Evolutionary conservation across 208 protist species (phyloP), one percentile per base, ranked within the genome.

Genomic region (Trypanosoma vivax): DNA sequence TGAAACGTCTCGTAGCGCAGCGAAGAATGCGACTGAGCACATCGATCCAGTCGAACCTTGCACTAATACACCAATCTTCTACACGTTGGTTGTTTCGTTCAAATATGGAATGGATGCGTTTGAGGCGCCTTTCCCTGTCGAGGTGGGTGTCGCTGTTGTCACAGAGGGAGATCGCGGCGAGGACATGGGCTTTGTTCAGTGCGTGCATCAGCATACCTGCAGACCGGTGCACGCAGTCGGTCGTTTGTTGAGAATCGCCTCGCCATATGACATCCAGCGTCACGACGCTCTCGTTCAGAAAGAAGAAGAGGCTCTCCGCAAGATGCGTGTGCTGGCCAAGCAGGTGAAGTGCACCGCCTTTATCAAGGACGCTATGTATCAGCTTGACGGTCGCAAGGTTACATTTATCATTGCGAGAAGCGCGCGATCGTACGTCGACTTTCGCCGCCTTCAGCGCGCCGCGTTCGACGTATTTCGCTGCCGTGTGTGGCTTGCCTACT

Each of bases 401-500:
- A 90, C 83, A 9, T 65, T 84, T 40, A 67, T 90, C 53, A 82
- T 90, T 59, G 66, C 58, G 10, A 63, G 83, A 31, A 60, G 70
- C 13, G 60, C 66, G 0, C 54, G 67, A 24, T 46, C 58, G 24
- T 87, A 81, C 45, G 61, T 90, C 7, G 83, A 90, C 73, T 90
- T 90, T 54, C 83, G 83, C 14, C 67, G 70, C 37, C 56, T 90
- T 28, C 83, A 90, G 69, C 78, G 83, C 14, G 75, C 69, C 0
- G 68, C 73, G 21, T 90, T 79, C 42, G 74, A 90, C 10, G 64
- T 78, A 5, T 90, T 75, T 61, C 78, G 75, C 42, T 90, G 83
- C 71, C 78, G 83, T 35, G 67, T 90, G 24, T 90, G 83, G 83
- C 83, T 83, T 53, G 66, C 73, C 25, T 90, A 90, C 71, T 55